A percentile compares a stretch with the other conserved stretches of the same genome.
These are phyloP conservation scores for Candida hispaniensis DNA, from an alignment of 805 yeast species.

Conservation along the genomic window DNA sequence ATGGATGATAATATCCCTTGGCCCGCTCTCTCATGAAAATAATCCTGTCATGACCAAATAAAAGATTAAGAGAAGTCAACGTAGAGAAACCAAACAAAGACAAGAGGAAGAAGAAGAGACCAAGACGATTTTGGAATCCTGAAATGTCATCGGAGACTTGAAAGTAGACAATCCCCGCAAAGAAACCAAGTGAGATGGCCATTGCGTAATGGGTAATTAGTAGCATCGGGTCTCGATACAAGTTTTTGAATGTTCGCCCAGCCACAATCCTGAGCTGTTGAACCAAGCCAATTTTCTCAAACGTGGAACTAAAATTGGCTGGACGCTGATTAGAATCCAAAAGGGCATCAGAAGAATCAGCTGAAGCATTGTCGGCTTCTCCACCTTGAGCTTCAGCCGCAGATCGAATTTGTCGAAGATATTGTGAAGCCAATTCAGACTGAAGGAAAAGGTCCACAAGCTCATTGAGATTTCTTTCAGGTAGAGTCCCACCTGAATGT, in stretches of 20 bases:
- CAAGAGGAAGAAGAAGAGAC: conserved; percentile 80
- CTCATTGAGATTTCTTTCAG: conserved; percentile 20
- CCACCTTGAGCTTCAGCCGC: conserved; percentile 21
- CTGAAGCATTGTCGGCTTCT: conserved; percentile 22
- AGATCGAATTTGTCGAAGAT: conserved; percentile 2
- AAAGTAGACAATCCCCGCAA: conserved; percentile 80
- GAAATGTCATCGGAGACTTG: conserved; percentile 78
- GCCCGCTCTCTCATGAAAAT: conserved; percentile 89
- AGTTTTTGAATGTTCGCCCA: conserved; percentile 81
- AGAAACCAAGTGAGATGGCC: conserved; percentile 63
- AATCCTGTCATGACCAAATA: conserved; percentile 76
- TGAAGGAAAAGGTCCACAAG: conserved; percentile 26
- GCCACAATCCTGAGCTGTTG: conserved; percentile 66
- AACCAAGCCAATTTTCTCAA: conserved; percentile 45
- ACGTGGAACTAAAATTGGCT: conserved; percentile 6
- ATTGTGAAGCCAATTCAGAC: conserved; percentile 24
- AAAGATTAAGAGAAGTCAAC: conserved; percentile 75
- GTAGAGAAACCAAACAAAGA: conserved; percentile 93
- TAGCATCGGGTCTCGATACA: conserved; percentile 87
- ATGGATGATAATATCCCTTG: conserved; percentile 83
- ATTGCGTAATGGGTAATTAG: conserved; percentile 73
- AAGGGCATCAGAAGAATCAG: conserved; percentile 18
- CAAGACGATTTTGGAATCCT: conserved; percentile 93
- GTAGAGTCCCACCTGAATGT: conserved; percentile 5
- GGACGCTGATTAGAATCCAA: not conserved